Percentiles rank a stretch among this genome's conserved stretches.
These are phyloP conservation scores for Apophysomyces variabilis DNA, from an alignment of 371 early-diverging fungal genomes.

Conservation along the genomic window DNA sequence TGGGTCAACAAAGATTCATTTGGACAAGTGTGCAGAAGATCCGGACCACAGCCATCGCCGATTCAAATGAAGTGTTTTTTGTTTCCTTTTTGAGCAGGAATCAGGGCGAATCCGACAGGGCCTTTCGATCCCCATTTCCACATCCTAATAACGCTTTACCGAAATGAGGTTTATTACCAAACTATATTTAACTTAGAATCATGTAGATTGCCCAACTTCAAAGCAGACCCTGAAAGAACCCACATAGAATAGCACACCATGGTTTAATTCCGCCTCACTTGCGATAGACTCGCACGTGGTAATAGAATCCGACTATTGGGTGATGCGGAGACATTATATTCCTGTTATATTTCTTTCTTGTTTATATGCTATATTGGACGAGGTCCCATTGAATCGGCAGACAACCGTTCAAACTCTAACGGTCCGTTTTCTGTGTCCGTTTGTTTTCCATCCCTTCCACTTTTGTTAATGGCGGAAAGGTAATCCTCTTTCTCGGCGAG, in stretches of 20 bases:
- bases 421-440: too few relatives aligned
- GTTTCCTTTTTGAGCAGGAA: conserved; percentile 2
- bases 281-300: conserved; percentile 2
- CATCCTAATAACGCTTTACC: conserved; percentile 8
- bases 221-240: conserved; percentile 4
- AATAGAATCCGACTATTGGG: not conserved
- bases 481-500: too few relatives aligned
- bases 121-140: not conserved
- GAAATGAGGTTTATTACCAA: conserved; percentile 2
- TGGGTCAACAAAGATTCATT: not conserved
- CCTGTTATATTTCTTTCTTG: too few relatives aligned
- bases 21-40: conserved; percentile 3
- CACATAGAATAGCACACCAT: not conserved
- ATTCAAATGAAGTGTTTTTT: not conserved
- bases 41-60: not conserved
- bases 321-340: not conserved
- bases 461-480: too few relatives aligned
- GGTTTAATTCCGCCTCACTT: not conserved
- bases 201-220: not conserved
- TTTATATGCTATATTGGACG: too few relatives aligned
- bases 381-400: too few relatives aligned
- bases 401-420: too few relatives aligned
- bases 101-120: not conserved
- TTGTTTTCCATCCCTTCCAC: too few relatives aligned
- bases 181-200: conserved; percentile 4